Evolutionary conservation across 805 yeast species (phyloP).

Genomic region (Grigorovia jiainica): DNA sequence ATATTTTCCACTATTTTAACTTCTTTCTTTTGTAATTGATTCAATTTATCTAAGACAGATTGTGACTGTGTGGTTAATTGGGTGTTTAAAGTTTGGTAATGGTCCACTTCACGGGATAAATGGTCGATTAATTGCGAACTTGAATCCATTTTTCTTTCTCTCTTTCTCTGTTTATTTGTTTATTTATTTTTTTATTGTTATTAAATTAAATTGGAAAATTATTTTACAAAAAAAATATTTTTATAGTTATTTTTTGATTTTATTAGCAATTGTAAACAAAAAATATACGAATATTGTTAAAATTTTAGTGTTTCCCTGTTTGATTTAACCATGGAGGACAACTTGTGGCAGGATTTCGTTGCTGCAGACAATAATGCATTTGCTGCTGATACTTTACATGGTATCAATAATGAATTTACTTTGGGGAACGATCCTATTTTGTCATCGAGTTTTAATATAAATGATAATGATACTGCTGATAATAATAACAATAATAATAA

Average conservation of each 20-base stretch:
- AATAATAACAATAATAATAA: too few species aligned
- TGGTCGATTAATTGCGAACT: constrained; percentile 32
- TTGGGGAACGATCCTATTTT: too few species aligned
- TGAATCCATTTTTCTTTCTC: constrained; percentile 1
- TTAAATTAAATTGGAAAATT: too few species aligned
- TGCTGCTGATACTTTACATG: not conserved
- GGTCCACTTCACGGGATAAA: constrained; percentile 42
- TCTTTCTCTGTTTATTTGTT: too few species aligned
- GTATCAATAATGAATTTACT: too few species aligned
- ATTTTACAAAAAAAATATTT: too few species aligned
- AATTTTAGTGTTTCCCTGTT: too few species aligned
- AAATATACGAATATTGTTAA: too few species aligned
- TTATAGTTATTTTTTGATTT: too few species aligned
- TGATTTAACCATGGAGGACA: constrained; percentile 1
- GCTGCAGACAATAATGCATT: not conserved
- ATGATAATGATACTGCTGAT: constrained; percentile 12
- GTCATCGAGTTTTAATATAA: not conserved
- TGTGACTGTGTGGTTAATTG: constrained; percentile 32
- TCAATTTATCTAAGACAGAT: constrained; percentile 45
- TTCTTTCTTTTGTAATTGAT: constrained; percentile 34
- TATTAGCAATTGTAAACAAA: too few species aligned
- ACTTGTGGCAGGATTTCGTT: constrained; percentile 1
- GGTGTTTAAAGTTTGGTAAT: constrained; percentile 35
- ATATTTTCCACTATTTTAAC: constrained; percentile 42
- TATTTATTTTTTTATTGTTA: not conserved